phyloP scores from a whole-genome alignment of 1,284 basidiomycete genomes.

The Ceratorhiza oryzae-sativae region DNA sequence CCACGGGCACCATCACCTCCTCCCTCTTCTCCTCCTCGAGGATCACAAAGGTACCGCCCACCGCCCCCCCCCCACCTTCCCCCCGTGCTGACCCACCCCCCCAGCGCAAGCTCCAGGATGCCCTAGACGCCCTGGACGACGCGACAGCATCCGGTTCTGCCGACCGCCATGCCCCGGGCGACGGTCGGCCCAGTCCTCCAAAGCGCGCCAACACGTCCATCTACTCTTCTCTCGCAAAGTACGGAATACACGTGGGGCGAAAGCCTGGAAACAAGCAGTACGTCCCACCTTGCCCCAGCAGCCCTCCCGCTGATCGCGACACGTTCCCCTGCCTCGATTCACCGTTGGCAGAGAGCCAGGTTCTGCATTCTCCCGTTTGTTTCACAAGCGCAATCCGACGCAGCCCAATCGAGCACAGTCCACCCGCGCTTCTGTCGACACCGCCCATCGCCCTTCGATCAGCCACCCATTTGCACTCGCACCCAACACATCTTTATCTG shows the following conservation, averaged over 20 bases:
- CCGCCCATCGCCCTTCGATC: conserved; percentile 72
- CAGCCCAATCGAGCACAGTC: conserved; percentile 20
- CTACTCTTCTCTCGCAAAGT: conserved; percentile 77
- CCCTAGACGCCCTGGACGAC: conserved; percentile 45
- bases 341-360: conserved; percentile 11
- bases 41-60: conserved; percentile 38
- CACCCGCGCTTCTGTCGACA: conserved; percentile 51
- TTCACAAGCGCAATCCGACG: conserved; percentile 21
- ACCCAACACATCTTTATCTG: conserved; percentile 58
- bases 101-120: conserved; percentile 46
- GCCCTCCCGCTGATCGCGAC: neutral
- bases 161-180: conserved; percentile 27
- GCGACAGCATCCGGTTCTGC: conserved; percentile 34
- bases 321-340: neutral
- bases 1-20: conserved; percentile 29
- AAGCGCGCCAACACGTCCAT: conserved; percentile 66
- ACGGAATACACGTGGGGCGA: conserved; percentile 57
- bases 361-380: conserved; percentile 38
- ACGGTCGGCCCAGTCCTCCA: conserved; percentile 46
- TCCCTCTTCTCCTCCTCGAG: conserved; percentile 35
- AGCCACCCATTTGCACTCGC: conserved; percentile 65
- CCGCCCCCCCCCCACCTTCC: neutral
- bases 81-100: neutral
- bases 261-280: conserved; percentile 57
- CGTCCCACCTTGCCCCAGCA: conserved; percentile 41